phyloP scores from a whole-genome alignment of 805 yeast species.

The Metschnikowia sp. region DNA sequence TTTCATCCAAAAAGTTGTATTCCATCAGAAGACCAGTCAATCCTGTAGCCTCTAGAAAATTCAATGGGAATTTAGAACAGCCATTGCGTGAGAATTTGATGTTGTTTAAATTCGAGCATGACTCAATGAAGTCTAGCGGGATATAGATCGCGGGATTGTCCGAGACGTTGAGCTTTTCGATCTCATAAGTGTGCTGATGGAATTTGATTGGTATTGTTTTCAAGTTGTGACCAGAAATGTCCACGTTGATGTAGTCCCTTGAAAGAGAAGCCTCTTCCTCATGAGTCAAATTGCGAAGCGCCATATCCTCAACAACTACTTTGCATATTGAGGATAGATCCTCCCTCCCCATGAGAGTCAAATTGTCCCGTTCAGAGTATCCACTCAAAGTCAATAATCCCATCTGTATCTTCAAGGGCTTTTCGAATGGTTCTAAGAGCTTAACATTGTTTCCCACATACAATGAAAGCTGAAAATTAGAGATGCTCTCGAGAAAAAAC shows the following conservation, averaged over 20 bases:
- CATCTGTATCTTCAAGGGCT: slow-evolving; percentile 74
- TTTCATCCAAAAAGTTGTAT: slow-evolving; percentile 66
- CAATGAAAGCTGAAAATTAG: slow-evolving; percentile 72
- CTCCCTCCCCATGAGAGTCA: slow-evolving; percentile 76
- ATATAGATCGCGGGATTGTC: slow-evolving; percentile 81
- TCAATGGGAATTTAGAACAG: slow-evolving; percentile 68
- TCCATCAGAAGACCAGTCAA: slow-evolving; percentile 70
- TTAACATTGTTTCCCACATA: slow-evolving; percentile 75
- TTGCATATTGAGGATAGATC: slow-evolving; percentile 81
- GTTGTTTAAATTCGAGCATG: slow-evolving; percentile 66
- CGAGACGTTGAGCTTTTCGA: slow-evolving; percentile 77
- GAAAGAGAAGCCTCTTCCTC: slow-evolving; percentile 67
- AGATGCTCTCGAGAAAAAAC: slow-evolving; percentile 64
- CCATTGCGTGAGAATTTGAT: slow-evolving; percentile 71
- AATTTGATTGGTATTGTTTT: slow-evolving; percentile 83
- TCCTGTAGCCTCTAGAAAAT: slow-evolving; percentile 65
- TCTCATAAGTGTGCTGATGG: slow-evolving; percentile 76
- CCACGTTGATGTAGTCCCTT: slow-evolving; percentile 68
- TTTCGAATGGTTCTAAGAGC: slow-evolving; percentile 66
- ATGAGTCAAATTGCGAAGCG: slow-evolving; percentile 56
- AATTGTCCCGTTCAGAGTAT: slow-evolving; percentile 69
- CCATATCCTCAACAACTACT: slow-evolving; percentile 65
- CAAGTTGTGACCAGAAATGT: slow-evolving; percentile 67
- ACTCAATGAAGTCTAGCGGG: slow-evolving; percentile 82
- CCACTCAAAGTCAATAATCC: slow-evolving; percentile 74